A percentile compares a stretch with the other conserved stretches of the same genome.
phyloP scores from a whole-genome alignment of 257 asterid species.

The Schizonepeta tenuifolia region DNA sequence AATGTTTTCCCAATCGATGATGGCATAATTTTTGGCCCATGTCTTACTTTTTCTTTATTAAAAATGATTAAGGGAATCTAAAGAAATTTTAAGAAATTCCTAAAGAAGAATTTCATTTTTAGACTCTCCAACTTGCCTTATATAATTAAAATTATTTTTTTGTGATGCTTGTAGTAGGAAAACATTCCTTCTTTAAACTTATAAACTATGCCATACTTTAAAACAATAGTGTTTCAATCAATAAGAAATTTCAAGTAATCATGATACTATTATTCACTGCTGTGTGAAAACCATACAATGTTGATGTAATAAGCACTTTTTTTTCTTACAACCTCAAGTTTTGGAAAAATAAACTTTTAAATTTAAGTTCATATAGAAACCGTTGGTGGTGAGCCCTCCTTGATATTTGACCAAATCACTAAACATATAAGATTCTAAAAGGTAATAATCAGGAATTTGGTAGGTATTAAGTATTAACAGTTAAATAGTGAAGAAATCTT shows the following conservation, averaged over 20 bases:
- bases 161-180: slow-evolving; percentile 7
- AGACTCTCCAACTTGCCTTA: slow-evolving; percentile 28
- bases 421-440: slow-evolving; percentile 27
- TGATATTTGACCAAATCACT: slow-evolving; percentile 35
- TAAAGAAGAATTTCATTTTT: slow-evolving; percentile 13
- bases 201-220: not conserved
- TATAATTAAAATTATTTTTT: not conserved
- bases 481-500: slow-evolving; percentile 9
- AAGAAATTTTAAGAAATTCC: not conserved
- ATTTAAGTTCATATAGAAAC: not conserved
- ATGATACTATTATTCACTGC: not conserved
- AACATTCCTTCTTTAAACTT: slow-evolving; percentile 27
- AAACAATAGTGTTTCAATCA: too few species aligned
- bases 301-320: not conserved
- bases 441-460: slow-evolving; percentile 31
- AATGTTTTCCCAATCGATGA: slow-evolving; percentile 18
- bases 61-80: slow-evolving; percentile 12
- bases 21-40: slow-evolving; percentile 17
- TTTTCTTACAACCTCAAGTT: slow-evolving; percentile 24
- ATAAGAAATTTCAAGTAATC: not conserved
- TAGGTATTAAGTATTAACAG: slow-evolving; percentile 1
- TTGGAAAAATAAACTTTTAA: slow-evolving; percentile 3
- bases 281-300: not conserved
- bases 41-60: not conserved
- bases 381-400: slow-evolving; percentile 9